phyloP scores from a whole-genome alignment of 2,329 filamentous ascomycete genomes.

The Rhinocladiella similis region DNA sequence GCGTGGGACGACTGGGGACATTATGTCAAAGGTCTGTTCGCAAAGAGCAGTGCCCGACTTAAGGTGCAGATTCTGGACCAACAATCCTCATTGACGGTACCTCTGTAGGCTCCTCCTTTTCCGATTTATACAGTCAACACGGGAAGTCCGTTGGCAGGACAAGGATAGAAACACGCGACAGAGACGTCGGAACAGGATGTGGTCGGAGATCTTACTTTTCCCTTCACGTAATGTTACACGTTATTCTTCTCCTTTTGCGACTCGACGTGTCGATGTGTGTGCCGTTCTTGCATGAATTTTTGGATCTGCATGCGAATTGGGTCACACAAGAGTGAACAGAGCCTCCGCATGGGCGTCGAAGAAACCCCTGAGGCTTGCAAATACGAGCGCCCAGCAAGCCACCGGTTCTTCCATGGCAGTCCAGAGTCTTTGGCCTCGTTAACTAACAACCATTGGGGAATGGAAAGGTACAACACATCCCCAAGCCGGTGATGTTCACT shows the following conservation, averaged over 20 bases:
- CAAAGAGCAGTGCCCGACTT: no score
- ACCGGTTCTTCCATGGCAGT: background rate
- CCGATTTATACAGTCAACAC: no score
- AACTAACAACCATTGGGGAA: background rate
- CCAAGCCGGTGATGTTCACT: background rate
- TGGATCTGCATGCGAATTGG: background rate
- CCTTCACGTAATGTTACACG: background rate
- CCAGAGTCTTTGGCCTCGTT: slow-evolving; percentile 2
- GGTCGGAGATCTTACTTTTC: background rate
- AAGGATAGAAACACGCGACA: background rate
- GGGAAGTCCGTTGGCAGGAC: background rate
- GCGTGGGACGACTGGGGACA: no score
- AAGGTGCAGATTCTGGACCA: no score
- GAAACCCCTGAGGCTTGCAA: background rate
- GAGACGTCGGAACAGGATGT: background rate
- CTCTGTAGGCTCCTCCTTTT: no score
- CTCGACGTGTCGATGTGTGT: background rate
- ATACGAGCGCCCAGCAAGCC: background rate
- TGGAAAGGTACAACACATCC: background rate
- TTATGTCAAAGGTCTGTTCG: no score
- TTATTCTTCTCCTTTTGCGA: background rate
- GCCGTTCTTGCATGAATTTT: background rate
- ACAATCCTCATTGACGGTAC: no score
- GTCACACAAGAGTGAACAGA: background rate
- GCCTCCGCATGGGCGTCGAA: background rate